Conservation (phyloP, 805 yeast genomes). For the Candida anglica region DNA sequence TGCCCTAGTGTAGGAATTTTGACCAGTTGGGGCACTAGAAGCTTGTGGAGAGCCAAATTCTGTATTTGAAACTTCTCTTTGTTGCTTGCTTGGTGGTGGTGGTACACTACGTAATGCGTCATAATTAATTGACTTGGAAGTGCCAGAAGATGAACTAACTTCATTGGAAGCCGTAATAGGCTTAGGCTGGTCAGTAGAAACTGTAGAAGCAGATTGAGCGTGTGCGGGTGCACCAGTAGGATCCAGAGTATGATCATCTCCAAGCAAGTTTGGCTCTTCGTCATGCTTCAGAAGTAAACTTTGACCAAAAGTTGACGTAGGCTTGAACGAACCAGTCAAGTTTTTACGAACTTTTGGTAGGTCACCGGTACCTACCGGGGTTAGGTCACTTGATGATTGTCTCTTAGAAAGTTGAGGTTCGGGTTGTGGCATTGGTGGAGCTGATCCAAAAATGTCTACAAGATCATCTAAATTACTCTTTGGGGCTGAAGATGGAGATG, state of each 20-base stretch:
- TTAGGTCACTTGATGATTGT: conserved; percentile 28
- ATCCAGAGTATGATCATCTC: conserved; percentile 24
- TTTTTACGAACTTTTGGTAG: conserved; percentile 30
- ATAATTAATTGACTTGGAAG: conserved; percentile 34
- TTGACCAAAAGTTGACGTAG: conserved; percentile 85
- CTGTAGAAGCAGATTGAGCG: conserved; percentile 18
- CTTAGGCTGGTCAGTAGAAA: too few species aligned
- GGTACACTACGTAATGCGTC: conserved; percentile 49
- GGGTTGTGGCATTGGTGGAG: conserved; percentile 11
- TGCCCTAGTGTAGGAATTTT: too few species aligned
- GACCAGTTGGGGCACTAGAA: too few species aligned
- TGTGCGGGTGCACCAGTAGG: conserved; percentile 18
- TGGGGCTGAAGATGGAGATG: conserved; percentile 20
- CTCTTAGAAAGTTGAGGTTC: conserved; percentile 17
- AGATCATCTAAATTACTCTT: conserved; percentile 64
- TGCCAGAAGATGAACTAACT: conserved; percentile 9
- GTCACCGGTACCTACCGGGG: conserved; percentile 12
- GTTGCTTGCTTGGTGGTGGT: conserved; percentile 33
- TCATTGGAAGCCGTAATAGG: conserved; percentile 10
- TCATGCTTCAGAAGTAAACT: conserved; percentile 40
- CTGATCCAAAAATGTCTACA: conserved; percentile 43
- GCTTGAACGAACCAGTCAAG: conserved; percentile 55
- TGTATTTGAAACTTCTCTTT: too few species aligned
- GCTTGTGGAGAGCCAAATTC: conserved; percentile 3
- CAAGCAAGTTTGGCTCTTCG: conserved; percentile 24